Evolutionary conservation across 2,329 filamentous ascomycete genomes (phyloP), one percentile per base, ranked within the genome.

Genomic region (Thielaviopsis euricoi): DNA sequence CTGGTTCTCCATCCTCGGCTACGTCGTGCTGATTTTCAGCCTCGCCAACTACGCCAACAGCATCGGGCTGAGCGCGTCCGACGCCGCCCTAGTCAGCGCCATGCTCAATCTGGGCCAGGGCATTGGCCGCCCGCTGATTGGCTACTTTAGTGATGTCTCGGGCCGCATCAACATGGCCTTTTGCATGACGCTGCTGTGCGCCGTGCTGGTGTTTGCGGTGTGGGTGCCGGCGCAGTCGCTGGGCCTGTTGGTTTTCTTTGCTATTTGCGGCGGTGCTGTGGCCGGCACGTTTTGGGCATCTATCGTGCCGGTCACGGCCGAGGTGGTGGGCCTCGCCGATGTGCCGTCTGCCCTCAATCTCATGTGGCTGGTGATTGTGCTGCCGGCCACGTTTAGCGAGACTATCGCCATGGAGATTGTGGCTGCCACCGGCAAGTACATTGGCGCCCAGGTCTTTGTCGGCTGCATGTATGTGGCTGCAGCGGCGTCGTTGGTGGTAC

Each of bases 11-110:
- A 80, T 90, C 70, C 71, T 91, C 15, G 85, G 78, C 5, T 91
- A 91, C 64, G 76, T 87, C 25, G 83, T 88, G 4, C 74, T 89
- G n/a, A 76, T 89, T 51, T 91, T 89, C 69, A 85, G 81, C 12
- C 71, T 90, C 52, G 82, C 86, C 15, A 86, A 84, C 66, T 91
- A 89, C 65, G 83, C 83, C 43, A 76, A 78, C 58, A 76, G 76
- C 4, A 78, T 89, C 50, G 86, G 86, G 1, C 76, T 89, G 29
- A 74, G 75, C 0, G 73, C 85, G 1, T 74, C 78, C 5, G 81
- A 90, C 65, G 86, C 84, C 6, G 82, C 82, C 0, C 73, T 89
- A 17, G 75, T 88, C 52, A 83, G 81, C n/a, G 87, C 87, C 4
- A 69, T 89, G 43, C 76, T 90, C 64, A 90, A 88, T 66, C 66